Base-by-base conservation (phyloP, 208 protist species). In the Naegleria gruberi region DNA sequence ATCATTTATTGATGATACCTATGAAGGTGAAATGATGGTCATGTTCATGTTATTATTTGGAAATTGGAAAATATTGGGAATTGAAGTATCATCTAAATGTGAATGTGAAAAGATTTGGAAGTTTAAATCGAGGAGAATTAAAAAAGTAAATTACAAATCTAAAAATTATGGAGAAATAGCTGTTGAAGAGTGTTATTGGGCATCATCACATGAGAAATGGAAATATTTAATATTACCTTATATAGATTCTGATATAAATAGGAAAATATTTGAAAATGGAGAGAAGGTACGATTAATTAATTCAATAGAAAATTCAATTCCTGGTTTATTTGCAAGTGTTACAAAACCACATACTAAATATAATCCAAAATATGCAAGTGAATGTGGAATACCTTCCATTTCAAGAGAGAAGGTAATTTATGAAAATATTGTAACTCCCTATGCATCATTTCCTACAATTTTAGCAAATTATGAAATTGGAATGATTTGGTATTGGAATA, bases 221-320 rank as follows among this genome's bases (percentile, higher is more conserved):
- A 94, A 94, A 47, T 94, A 94, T 26, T 51, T 93, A 8, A 83
- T 91, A 74, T 74, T 94, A 81, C 92, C 92, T n/a, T 94, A 94
- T 42, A 45, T 83, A 30, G 51, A 90, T 30, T 47, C 91, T 73
- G 30, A n/a, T 44, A 93, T 94, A 40, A 91, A 93, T 88, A 37
- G 74, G 73, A 41, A 82, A 44, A 51, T 94, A 26, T 94, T 94
- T 87, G 40, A 91, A 23, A 94, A 94, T 77, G 92, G 92, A 8
- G 92, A 94, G 44, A 47, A 91, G 4, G 92, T 91, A 45, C 87
- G 92, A 90, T 89, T 90, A 19, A 90, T 45, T 82, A 87, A 91
- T 37, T 93, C 92, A 1, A 34, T 15, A 26, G 73, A 90, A 17
- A 91, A 94, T 23, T 5, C 74, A 0, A 92, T 90, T 30, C 90